phyloP scores from a whole-genome alignment of 805 yeast genomes.

The Yarrowia bubula region DNA sequence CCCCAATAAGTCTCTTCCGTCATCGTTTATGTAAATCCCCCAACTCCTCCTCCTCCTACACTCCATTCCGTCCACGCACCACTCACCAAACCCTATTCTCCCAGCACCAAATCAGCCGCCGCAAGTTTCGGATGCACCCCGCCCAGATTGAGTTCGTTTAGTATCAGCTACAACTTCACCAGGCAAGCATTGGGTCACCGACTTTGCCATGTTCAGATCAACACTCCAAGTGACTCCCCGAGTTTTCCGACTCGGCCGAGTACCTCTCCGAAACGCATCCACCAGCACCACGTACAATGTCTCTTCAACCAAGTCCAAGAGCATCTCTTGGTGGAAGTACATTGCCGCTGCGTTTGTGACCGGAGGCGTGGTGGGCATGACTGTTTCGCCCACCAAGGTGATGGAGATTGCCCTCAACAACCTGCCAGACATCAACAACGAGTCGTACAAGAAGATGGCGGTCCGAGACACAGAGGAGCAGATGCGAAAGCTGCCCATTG shows the following conservation, averaged over 20 bases:
- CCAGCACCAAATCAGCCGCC: background rate
- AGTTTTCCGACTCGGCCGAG: background rate
- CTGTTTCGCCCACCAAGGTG: constrained; percentile 21
- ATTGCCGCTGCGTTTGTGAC: constrained; percentile 11
- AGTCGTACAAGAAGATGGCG: background rate
- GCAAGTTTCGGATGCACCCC: constrained; percentile 6
- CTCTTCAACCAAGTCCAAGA: background rate
- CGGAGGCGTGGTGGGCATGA: constrained; percentile 14
- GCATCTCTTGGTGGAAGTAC: constrained; percentile 13
- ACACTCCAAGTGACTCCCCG: background rate
- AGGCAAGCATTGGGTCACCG: background rate
- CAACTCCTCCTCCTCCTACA: too few species aligned
- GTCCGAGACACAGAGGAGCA: constrained; percentile 2
- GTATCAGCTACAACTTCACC: background rate
- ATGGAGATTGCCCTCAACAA: constrained; percentile 16
- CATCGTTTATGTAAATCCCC: too few species aligned
- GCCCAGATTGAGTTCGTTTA: background rate
- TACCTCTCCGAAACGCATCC: background rate
- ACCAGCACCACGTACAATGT: constrained; percentile 9
- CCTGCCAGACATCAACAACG: constrained; percentile 16
- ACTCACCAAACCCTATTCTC: too few species aligned
- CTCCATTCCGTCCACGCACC: background rate
- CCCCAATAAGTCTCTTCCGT: too few species aligned
- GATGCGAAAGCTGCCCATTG: constrained; percentile 17
- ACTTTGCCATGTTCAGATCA: background rate